Evolutionary conservation across 306 rosid species (phyloP).

Genomic region (Pachyrhizus erosus): DNA sequence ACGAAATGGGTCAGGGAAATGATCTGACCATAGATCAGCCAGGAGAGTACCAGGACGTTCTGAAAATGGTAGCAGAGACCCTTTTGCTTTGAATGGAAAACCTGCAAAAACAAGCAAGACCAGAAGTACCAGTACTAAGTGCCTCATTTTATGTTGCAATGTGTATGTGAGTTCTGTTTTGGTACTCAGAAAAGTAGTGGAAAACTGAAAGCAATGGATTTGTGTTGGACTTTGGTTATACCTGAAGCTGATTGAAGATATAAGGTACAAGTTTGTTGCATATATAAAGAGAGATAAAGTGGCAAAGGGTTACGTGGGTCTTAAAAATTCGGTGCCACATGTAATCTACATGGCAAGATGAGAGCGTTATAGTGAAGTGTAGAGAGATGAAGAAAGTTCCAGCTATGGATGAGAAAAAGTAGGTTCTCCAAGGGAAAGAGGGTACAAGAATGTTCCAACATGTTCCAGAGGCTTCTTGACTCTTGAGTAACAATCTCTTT

Average conservation of each 20-base stretch:
- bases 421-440: slow-evolving; percentile 7
- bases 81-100: slow-evolving; percentile 44
- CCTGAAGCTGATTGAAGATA: background rate
- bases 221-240: background rate
- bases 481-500: too few relatives aligned
- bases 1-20: slow-evolving; percentile 60
- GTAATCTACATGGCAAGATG: background rate
- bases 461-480: background rate
- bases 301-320: slow-evolving; percentile 9
- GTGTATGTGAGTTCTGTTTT: background rate
- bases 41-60: slow-evolving; percentile 47
- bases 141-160: slow-evolving; percentile 42
- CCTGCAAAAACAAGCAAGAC: slow-evolving; percentile 38
- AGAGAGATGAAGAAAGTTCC: slow-evolving; percentile 47
- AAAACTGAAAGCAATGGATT: background rate
- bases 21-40: slow-evolving; percentile 55
- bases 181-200: background rate
- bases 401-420: background rate
- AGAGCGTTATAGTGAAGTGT: background rate
- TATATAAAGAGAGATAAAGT: slow-evolving; percentile 12
- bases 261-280: background rate
- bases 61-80: slow-evolving; percentile 45
- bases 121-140: slow-evolving; percentile 24
- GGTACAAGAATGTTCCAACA: slow-evolving; percentile 36
- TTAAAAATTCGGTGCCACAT: slow-evolving; percentile 38